Conservation (phyloP, 2,329 filamentous ascomycete genomes). For the Cladophialophora psammophila region DNA sequence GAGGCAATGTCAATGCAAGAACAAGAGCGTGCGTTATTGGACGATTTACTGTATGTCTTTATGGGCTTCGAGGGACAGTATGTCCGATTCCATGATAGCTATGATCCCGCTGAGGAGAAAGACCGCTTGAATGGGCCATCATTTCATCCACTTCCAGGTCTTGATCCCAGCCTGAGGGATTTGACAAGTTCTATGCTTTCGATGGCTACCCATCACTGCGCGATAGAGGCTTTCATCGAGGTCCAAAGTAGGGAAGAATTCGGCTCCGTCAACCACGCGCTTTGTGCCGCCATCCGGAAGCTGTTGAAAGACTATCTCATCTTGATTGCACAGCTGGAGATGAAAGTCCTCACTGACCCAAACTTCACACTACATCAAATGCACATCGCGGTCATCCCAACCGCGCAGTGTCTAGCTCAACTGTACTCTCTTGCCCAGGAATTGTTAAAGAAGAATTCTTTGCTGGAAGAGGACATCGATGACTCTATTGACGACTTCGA, state of each 20-base stretch:
- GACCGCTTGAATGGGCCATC: constrained; percentile 82
- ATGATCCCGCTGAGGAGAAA: constrained; percentile 84
- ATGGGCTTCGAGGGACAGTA: constrained; percentile 99
- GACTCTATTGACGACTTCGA: constrained; percentile 77
- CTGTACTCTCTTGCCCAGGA: constrained; percentile 88
- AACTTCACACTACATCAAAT: constrained; percentile 92
- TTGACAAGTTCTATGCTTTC: constrained; percentile 87
- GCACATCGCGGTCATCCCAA: constrained; percentile 88
- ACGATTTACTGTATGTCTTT: constrained; percentile 91
- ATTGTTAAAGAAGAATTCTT: constrained; percentile 83
- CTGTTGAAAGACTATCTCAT: constrained; percentile 92
- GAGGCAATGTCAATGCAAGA: constrained; percentile 75
- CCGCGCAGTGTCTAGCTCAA: constrained; percentile 88
- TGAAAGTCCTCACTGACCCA: constrained; percentile 86
- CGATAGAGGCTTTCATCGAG: constrained; percentile 90
- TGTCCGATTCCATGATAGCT: constrained; percentile 82
- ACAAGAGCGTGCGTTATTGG: constrained; percentile 86
- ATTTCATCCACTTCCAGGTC: constrained; percentile 79
- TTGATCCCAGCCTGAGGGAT: constrained; percentile 91
- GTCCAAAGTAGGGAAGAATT: constrained; percentile 93
- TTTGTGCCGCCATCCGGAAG: constrained; percentile 93
- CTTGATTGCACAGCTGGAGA: constrained; percentile 90
- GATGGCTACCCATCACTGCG: constrained; percentile 92
- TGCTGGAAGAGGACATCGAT: constrained; percentile 79
- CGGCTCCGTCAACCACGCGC: constrained; percentile 90